Percentiles rank a stretch among this genome's conserved stretches.
Evolutionary conservation across 495 filamentous ascomycete genomes (phyloP).

Genomic region (Aspergillus egyptiacus): DNA sequence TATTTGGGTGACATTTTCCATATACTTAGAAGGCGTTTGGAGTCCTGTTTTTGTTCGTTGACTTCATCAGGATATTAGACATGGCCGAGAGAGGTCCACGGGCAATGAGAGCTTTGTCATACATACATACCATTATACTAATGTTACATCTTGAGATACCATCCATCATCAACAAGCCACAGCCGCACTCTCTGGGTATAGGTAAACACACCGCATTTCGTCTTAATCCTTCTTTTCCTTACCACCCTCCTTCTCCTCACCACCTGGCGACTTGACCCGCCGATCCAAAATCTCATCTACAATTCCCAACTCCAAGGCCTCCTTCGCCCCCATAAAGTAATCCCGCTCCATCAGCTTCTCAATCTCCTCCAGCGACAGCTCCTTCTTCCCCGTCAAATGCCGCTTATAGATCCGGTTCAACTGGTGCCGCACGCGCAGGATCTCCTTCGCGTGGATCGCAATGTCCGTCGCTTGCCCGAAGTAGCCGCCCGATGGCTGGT

Average conservation of each 20-base stretch:
- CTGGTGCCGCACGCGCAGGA: constrained; percentile 75
- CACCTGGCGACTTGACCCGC: constrained; percentile 40
- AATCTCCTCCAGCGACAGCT: constrained; percentile 68
- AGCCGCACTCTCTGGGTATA: no score
- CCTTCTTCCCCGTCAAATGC: constrained; percentile 69
- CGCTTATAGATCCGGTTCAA: constrained; percentile 84
- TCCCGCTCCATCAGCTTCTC: constrained; percentile 96
- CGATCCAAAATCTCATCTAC: constrained; percentile 79
- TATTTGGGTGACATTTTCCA: neutral
- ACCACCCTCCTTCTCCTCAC: neutral
- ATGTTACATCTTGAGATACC: constrained; percentile 5
- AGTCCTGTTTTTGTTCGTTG: neutral
- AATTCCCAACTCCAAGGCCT: constrained; percentile 84
- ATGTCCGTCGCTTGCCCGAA: constrained; percentile 88
- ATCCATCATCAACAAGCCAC: no score
- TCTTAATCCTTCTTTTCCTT: neutral
- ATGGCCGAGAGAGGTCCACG: neutral
- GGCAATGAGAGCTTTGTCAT: constrained; percentile 2
- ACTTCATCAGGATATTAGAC: neutral
- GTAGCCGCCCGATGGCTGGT: constrained; percentile 90
- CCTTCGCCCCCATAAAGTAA: constrained; percentile 83
- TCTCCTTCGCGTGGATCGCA: constrained; percentile 95
- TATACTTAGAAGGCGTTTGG: constrained; percentile 5
- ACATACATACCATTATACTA: constrained; percentile 4
- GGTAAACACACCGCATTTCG: no score